A percentile compares a stretch with the other conserved stretches of the same genome.
These are phyloP conservation scores for Pseudogymnoascus sp. DNA, from an alignment of 2,329 filamentous ascomycete species.

Conservation along the genomic window DNA sequence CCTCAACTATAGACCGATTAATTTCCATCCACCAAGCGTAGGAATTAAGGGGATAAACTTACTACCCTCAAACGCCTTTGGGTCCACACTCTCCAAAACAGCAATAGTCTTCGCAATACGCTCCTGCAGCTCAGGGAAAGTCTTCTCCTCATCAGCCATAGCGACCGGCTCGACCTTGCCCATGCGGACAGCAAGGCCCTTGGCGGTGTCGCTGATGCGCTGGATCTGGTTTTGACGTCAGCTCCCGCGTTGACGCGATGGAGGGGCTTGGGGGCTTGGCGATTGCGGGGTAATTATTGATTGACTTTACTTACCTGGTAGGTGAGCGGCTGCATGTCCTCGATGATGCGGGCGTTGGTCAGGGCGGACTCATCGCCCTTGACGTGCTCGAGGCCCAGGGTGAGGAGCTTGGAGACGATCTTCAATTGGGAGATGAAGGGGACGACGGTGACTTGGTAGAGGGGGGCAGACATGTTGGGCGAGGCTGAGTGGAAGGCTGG, in stretches of 20 bases:
- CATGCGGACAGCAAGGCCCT: conserved; percentile 34
- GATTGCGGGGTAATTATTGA: not conserved
- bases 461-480: conserved; percentile 19
- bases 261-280: not conserved
- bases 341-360: conserved; percentile 35
- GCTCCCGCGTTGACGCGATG: not conserved
- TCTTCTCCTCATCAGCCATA: conserved; percentile 38
- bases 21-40: not conserved
- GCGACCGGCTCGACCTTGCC: conserved; percentile 28
- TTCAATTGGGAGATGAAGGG: conserved; percentile 37
- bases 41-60: not conserved
- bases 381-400: conserved; percentile 36
- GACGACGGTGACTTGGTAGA: conserved; percentile 34
- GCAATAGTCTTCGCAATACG: conserved; percentile 41
- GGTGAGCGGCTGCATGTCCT: conserved; percentile 43
- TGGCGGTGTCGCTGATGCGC: conserved; percentile 35
- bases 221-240: conserved; percentile 29
- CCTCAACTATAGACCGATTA: conserved; percentile 25
- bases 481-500: not conserved
- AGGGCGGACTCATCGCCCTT: conserved; percentile 29
- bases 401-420: conserved; percentile 36
- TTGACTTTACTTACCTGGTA: conserved; percentile 32
- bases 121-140: conserved; percentile 41
- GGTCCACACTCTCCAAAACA: conserved; percentile 38
- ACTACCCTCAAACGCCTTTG: conserved; percentile 35